Evolutionary conservation across 805 yeast species (phyloP).

Genomic region (Isabelozyma pseudorhagii): DNA sequence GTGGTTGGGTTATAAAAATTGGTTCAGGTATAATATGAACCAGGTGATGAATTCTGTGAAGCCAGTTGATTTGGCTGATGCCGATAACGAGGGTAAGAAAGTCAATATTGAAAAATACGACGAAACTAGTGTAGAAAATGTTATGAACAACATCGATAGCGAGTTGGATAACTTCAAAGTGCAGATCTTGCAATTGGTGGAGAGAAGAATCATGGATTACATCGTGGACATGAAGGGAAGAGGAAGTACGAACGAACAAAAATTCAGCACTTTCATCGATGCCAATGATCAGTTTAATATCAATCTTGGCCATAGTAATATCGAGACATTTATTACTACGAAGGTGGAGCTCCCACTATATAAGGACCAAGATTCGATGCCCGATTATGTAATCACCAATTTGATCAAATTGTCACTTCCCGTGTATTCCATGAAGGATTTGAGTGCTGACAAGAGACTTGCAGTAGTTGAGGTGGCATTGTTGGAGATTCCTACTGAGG

Average conservation of each 20-base stretch:
- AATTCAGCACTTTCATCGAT: slow-evolving; percentile 19
- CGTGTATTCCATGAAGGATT: slow-evolving; percentile 19
- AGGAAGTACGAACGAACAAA: not conserved
- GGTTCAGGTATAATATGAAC: not conserved
- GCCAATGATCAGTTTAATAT: slow-evolving; percentile 30
- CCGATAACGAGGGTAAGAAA: slow-evolving; percentile 3
- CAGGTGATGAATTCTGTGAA: not conserved
- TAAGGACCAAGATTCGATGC: slow-evolving; percentile 6
- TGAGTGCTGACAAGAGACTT: slow-evolving; percentile 15
- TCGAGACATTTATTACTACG: slow-evolving; percentile 21
- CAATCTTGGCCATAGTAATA: slow-evolving; percentile 15
- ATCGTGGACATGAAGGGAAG: slow-evolving; percentile 12
- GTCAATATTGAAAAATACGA: slow-evolving; percentile 27
- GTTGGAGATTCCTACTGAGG: slow-evolving; percentile 14
- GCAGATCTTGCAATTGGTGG: slow-evolving; percentile 24
- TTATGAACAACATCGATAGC: slow-evolving; percentile 32
- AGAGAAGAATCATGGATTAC: slow-evolving; percentile 23
- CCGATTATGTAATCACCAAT: slow-evolving; percentile 5
- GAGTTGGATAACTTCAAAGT: slow-evolving; percentile 32
- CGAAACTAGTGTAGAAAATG: slow-evolving; percentile 27
- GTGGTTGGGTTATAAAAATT: slow-evolving; percentile 16
- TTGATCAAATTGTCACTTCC: slow-evolving; percentile 37
- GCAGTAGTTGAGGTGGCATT: slow-evolving; percentile 33
- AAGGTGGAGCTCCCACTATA: slow-evolving; percentile 8
- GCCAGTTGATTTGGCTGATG: slow-evolving; percentile 2